Base-by-base conservation (phyloP, 352 stramenopile genomes). In the Pelagophyceae sp. region DNA sequence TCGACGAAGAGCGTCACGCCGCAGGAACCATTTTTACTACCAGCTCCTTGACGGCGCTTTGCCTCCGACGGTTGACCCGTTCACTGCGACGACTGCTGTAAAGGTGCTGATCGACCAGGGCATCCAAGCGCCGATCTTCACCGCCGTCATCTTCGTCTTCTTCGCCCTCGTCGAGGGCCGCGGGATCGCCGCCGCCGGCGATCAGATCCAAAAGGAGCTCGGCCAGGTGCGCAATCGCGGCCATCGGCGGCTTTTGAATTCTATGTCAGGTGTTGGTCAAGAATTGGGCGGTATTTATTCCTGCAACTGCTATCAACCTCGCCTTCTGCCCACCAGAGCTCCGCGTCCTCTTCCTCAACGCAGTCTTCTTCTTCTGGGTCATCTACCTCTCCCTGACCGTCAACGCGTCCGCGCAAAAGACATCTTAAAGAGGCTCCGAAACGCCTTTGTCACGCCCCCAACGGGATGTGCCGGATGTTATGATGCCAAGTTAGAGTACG, bases 1-100 rank as follows among this genome's bases (percentile, higher is more conserved):
- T n/a, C n/a, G n/a, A n/a, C n/a, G n/a, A n/a, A n/a, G n/a, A n/a
- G n/a, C n/a, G n/a, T n/a, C n/a, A n/a, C n/a, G n/a, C n/a, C n/a
- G n/a, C n/a, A n/a, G n/a, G 45, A 86, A 85, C 76, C 85, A 91
- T 80, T 85, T 80, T 37, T 91, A 84, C 83, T 89, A 89, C 74
- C 84, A 87, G 35, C 37, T 84, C 69, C 84, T 91, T 50, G 87
- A 91, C 64, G 79, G 76, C 50, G 78, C 70, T 69, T 60, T 83
- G 37, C 80, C 63, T 5, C 71, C 79, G 20, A 80, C 78, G 31
- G 45, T 70, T 2, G 76, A 81, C 35, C 72, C 79, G 35, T 67
- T 82, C 17, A 77, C 78, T 2, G 67, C 50, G n/a, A 82, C 74
- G 32, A 79, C 72, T 29, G 80, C 61, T 0, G 40, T 83, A 3